Base-by-base conservation (phyloP, 1,284 basidiomycete species). In the Rhodofomes roseus region DNA sequence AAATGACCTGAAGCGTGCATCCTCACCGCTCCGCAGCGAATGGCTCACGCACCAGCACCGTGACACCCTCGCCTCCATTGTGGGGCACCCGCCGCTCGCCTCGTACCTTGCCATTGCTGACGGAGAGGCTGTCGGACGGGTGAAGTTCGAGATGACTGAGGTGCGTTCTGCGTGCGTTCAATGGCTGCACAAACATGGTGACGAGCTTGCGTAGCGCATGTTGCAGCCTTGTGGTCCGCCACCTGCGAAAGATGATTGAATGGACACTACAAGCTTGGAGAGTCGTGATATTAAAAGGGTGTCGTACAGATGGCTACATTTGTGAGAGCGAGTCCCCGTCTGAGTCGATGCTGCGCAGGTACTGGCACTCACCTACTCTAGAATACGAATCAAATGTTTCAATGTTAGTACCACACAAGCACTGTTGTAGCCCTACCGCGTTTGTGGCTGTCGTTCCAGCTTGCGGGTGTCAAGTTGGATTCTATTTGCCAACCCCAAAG, bases 11-110 rank as follows among this genome's bases (percentile, higher is more conserved):
- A 25, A 18, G 46, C 56, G 44, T 34, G 36, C 57, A 57, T 59
- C 53, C 60, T 67, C 22, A 65, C 60, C 7, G 1, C 54, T 54
- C 27, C n/a, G 11, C 69, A 98, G 96, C 76, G 96, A 99, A 74
- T 98, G 96, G 96, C 76, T 96, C 58, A 96, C 95, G 12, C 94
- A 98, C 76, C 96, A 99, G 73, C 95, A 97, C 75, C 87, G 96
- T 44, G 96, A 99, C 73, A 98, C 96, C 1, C 81, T 94, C 61
- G 81, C 96, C 25, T 91, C 95, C 9, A 95, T 98, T 63, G 86
- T 96, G 46, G 95, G 96, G 1, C 96, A 99, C 73, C 85, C 94
- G 2, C 83, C 93, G 0, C 77, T 99, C 61, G 80, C 88, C 22
- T 92, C 93, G 2, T 99, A 92, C 74, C 78, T 97, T 54, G 88